phyloP scores from a whole-genome alignment of 2,329 filamentous ascomycete species.

The Epicoccum sorghinum region DNA sequence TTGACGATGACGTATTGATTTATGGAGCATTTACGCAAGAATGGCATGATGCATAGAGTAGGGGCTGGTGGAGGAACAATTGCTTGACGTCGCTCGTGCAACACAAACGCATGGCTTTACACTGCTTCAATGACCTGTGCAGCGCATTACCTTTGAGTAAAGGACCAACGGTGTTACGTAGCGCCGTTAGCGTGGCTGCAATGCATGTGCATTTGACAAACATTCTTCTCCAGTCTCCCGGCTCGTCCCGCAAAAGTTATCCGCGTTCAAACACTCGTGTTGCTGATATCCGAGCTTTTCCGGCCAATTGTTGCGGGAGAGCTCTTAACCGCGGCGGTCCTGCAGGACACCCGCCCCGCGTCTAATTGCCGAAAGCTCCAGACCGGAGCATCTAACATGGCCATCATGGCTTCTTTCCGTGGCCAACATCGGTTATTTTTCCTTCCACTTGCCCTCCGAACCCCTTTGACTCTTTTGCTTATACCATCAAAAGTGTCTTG shows the following conservation, averaged over 20 bases:
- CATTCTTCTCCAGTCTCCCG: slow-evolving; percentile 6
- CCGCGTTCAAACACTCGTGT: slow-evolving; percentile 1
- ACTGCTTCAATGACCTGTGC: slow-evolving; percentile 2
- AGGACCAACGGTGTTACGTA: slow-evolving; percentile 5
- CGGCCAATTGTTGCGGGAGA: slow-evolving; percentile 30
- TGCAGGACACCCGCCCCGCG: slow-evolving; percentile 33
- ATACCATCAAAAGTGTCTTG: slow-evolving; percentile 7
- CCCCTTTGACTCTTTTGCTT: slow-evolving; percentile 10
- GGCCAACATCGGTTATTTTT: slow-evolving; percentile 16
- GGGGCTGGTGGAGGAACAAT: slow-evolving; percentile 12
- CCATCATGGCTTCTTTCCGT: slow-evolving; percentile 26
- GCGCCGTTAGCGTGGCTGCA: slow-evolving; percentile 14
- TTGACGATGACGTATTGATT: slow-evolving; percentile 16
- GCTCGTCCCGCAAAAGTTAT: slow-evolving; percentile 8
- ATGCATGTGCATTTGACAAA: slow-evolving; percentile 15
- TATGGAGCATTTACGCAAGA: slow-evolving; percentile 24
- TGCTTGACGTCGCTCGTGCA: slow-evolving; percentile 9
- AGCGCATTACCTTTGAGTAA: not conserved
- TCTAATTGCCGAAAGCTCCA: slow-evolving; percentile 45
- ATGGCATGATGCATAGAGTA: slow-evolving; percentile 5
- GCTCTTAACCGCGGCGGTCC: slow-evolving; percentile 30
- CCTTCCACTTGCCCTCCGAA: slow-evolving; percentile 13
- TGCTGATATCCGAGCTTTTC: slow-evolving; percentile 19
- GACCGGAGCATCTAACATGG: slow-evolving; percentile 29
- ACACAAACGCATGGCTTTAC: slow-evolving; percentile 1